Evolutionary conservation across 352 stramenopile species (phyloP).

Genomic region (Blastocystis sp.): DNA sequence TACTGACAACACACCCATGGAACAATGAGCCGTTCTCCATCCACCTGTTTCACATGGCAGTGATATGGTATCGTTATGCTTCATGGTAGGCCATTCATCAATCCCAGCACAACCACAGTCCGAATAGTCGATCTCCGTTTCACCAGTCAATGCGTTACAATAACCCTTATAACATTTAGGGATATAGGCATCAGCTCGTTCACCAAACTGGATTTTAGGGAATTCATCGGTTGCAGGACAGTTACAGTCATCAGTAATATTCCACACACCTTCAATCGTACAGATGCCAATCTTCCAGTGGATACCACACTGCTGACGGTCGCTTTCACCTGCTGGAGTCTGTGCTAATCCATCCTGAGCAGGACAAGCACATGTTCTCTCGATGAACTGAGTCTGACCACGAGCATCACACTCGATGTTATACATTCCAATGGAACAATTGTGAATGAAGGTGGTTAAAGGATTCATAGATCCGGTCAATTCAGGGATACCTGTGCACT

Average conservation of each 20-base stretch:
- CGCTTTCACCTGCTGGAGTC: neutral
- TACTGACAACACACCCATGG: neutral
- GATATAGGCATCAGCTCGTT: neutral
- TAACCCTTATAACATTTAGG: constrained; percentile 17
- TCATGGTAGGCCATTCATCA: neutral
- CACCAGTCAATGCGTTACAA: constrained; percentile 3
- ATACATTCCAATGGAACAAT: neutral
- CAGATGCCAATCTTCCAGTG: neutral
- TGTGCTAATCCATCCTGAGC: neutral
- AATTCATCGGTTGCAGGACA: neutral
- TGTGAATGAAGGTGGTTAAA: neutral
- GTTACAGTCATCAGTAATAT: neutral
- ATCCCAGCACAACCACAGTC: neutral
- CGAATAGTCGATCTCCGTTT: neutral
- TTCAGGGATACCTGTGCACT: neutral
- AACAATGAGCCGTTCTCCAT: neutral
- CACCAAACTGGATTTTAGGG: neutral
- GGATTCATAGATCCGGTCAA: neutral
- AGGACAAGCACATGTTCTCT: neutral
- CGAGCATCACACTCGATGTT: neutral
- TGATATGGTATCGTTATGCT: neutral
- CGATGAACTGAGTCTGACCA: neutral
- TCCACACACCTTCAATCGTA: neutral
- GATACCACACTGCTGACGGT: neutral
- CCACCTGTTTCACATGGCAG: neutral